phyloP scores from a whole-genome alignment of 2,329 filamentous ascomycete genomes.

The Kalmusia sp. region DNA sequence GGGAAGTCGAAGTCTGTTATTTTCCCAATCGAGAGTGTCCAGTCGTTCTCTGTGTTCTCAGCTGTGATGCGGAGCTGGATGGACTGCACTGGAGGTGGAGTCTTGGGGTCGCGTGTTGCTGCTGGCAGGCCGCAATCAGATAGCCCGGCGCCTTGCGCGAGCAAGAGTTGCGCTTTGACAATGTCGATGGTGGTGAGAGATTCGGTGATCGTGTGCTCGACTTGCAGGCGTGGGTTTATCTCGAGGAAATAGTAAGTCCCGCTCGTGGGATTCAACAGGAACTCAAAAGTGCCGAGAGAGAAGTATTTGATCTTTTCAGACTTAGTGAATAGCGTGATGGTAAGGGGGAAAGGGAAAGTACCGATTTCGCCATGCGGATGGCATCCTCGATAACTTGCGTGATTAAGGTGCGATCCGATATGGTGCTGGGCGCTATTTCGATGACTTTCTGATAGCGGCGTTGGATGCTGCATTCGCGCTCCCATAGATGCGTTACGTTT shows the following conservation, averaged over 20 bases:
- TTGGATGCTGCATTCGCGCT: constrained; percentile 68
- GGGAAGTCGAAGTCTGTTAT: constrained; percentile 63
- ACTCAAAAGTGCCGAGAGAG: constrained; percentile 70
- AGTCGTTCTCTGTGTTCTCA: constrained; percentile 61
- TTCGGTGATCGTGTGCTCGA: constrained; percentile 69
- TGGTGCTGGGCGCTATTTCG: constrained; percentile 63
- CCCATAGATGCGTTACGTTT: constrained; percentile 63
- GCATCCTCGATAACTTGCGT: constrained; percentile 61
- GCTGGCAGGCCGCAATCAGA: constrained; percentile 42
- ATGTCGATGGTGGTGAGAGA: constrained; percentile 62
- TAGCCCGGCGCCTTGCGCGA: constrained; percentile 59
- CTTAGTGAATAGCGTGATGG: background rate
- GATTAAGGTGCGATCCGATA: constrained; percentile 55
- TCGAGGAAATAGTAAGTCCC: constrained; percentile 66
- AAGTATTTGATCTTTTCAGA: constrained; percentile 57
- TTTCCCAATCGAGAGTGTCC: constrained; percentile 67
- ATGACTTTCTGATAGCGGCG: constrained; percentile 68
- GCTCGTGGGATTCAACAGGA: constrained; percentile 60
- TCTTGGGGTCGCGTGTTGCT: constrained; percentile 32
- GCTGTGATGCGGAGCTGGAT: constrained; percentile 66
- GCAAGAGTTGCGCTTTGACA: constrained; percentile 61
- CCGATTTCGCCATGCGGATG: constrained; percentile 58
- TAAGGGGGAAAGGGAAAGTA: background rate
- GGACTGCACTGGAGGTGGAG: constrained; percentile 52
- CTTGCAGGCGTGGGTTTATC: constrained; percentile 66